Conservation (phyloP, 2,329 filamentous ascomycete genomes). For the Sodiomyces alkalinus region DNA sequence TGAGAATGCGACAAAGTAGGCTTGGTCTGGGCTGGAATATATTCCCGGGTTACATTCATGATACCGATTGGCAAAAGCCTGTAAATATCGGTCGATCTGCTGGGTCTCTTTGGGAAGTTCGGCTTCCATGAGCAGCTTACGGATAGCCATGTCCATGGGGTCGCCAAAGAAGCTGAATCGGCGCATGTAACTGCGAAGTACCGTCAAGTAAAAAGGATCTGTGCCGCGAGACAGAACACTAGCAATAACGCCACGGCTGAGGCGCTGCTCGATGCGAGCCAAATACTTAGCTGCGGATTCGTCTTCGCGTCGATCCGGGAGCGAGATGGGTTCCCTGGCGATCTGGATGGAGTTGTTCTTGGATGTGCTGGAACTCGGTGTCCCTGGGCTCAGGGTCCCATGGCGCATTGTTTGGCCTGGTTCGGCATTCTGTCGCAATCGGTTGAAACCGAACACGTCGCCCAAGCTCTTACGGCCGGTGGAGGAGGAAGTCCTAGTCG, state of each 20-base stretch:
- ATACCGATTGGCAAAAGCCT: conserved; percentile 91
- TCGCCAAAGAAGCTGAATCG: conserved; percentile 92
- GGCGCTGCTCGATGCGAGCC: conserved; percentile 62
- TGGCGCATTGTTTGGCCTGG: conserved; percentile 43
- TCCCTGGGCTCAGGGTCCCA: conserved; percentile 52
- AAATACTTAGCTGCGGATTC: conserved; percentile 88
- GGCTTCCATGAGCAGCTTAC: conserved; percentile 91
- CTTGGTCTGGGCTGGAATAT: conserved; percentile 78
- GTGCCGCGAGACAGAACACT: conserved; percentile 73
- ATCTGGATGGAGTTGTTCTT: conserved; percentile 76
- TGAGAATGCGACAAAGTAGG: conserved; percentile 97
- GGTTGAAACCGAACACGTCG: conserved; percentile 65
- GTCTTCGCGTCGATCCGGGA: conserved; percentile 71
- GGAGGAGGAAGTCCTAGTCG: conserved; percentile 66
- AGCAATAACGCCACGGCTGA: conserved; percentile 71
- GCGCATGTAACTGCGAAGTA: conserved; percentile 88
- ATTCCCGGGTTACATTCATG: conserved; percentile 98
- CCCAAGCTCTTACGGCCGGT: conserved; percentile 90
- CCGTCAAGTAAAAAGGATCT: conserved; percentile 69
- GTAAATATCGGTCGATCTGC: conserved; percentile 87
- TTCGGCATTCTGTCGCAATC: conserved; percentile 72
- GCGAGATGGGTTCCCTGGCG: conserved; percentile 50
- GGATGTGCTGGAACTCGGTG: conserved; percentile 54
- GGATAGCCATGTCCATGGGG: conserved; percentile 93
- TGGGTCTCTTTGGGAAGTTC: conserved; percentile 95